Evolutionary conservation across 129 eudicot genomes (phyloP), one percentile per base, ranked within the genome.

Genomic region (Deinandra increscens): DNA sequence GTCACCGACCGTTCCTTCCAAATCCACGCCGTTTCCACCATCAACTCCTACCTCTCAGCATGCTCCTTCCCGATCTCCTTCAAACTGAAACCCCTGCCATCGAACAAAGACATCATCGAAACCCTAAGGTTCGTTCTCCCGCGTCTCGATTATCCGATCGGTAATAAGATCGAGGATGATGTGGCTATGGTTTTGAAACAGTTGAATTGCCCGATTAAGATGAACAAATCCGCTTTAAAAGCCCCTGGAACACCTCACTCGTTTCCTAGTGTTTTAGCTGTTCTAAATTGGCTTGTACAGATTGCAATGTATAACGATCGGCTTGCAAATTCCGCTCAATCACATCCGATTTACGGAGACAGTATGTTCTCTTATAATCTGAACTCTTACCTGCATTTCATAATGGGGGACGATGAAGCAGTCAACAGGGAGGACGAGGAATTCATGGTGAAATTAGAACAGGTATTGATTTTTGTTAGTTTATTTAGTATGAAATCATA

Each of bases 161-260:
- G 80, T 13, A 76, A 54, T 17, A 87, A 85, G 54, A 7, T 86
- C 1, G 97, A 91, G 14, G 96, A 91, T 1, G 95, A 91, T 39
- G 59, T 91, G 34, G 31, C 58, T 15, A 0, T 31, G 0, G 74
- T 81, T 6, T 53, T 88, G 63, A 88, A 88, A 33, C 26, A 8
- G n/a, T 73, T 69, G 4, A 88, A 89, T 68, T 91, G 95, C 55
- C 96, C 96, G 1, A 33, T 86, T 13, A 88, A 91, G 74, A 51
- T 88, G 48, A 88, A 81, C 68, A 88, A 86, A 22, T 86, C 96
- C 1, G 91, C 91, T 0, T 78, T 89, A 1, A 79, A 79, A 7
- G 88, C 95, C 9, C 98, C 95, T 0, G 94, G 96, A 6, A 87
- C 96, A 3, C 96, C 96, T 31, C 98, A 86, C 46, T 61, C 87